Evolutionary conservation across 306 rosid genomes (phyloP), one percentile per base, ranked within the genome.

Genomic region (Acmispon strigosus): DNA sequence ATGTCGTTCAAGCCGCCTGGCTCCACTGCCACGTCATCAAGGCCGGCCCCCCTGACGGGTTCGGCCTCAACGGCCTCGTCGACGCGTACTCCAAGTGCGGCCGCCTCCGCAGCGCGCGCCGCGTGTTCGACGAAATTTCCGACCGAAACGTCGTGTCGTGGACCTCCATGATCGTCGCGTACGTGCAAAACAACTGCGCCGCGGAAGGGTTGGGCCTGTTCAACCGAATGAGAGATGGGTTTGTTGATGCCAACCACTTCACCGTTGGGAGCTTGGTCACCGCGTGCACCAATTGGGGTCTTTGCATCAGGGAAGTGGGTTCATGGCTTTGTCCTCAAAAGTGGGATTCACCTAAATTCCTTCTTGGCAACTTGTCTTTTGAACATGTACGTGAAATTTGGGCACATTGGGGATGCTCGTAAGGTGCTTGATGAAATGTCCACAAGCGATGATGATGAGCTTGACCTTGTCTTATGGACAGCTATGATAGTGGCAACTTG

Each of bases 121-220:
- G 18, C 2, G 78, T 86, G 62, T 90, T 90, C 44, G 88, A 90
- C 10, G 87, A 80, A 62, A 79, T 88, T 19, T 29, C 71, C 14
- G 85, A 80, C 2, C 70, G 82, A 39, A 73, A 71, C 55, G 90
- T 90, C 63, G 89, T 90, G 20, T 84, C 90, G 6, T 90, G 95
- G 90, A 90, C 87, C 70, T 83, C 96, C 10, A 83, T 90, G 95
- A 90, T 88, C 42, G 84, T 73, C 4, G 97, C 92, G 15, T 88
- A 88, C 62, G 90, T 88, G 50, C 90, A 88, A 42, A 90, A 86
- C 67, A 90, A 82, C 13, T 88, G 92, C 54, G 76, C 81, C 4
- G 58, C 43, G 20, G 90, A 88, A 60, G 90, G 86, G 9, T 34
- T 91, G 78, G 49, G 52, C 9, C 52, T 86, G 69, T 91, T 86